Percentiles rank a stretch among this genome's conserved stretches.
Conservation (phyloP, 2,329 filamentous ascomycete genomes). For the Trichoderma koningiopsis region DNA sequence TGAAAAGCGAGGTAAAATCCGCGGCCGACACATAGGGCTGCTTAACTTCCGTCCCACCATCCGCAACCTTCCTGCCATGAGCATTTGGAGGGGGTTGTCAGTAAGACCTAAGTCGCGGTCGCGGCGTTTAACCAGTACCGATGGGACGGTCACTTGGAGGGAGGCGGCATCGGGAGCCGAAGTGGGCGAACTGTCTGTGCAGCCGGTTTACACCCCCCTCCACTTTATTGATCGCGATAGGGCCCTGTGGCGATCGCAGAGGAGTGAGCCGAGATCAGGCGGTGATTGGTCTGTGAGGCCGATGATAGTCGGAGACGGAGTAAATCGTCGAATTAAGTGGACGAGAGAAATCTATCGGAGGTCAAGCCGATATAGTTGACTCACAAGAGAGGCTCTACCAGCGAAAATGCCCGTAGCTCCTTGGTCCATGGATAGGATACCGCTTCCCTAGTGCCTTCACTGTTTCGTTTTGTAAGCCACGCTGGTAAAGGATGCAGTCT, state of each 20-base stretch:
- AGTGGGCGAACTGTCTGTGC: neutral
- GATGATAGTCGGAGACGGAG: neutral
- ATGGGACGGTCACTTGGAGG: neutral
- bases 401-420: neutral
- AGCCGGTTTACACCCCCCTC: constrained; percentile 12
- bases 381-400: neutral
- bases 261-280: constrained; percentile 9
- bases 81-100: neutral
- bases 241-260: constrained; percentile 9
- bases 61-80: neutral
- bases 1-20: constrained; percentile 3
- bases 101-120: constrained; percentile 17
- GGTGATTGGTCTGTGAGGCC: neutral
- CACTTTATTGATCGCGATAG: constrained; percentile 14
- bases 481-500: neutral
- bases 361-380: neutral
- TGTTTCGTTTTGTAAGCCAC: neutral
- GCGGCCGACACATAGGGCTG: constrained; percentile 11
- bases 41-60: neutral
- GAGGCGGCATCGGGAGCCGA: constrained; percentile 3
- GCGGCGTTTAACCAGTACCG: constrained; percentile 16
- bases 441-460: neutral
- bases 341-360: neutral
- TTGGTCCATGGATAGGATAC: neutral
- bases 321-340: neutral